phyloP scores from a whole-genome alignment of 257 asterid genomes.

The Nicotiana knightiana region DNA sequence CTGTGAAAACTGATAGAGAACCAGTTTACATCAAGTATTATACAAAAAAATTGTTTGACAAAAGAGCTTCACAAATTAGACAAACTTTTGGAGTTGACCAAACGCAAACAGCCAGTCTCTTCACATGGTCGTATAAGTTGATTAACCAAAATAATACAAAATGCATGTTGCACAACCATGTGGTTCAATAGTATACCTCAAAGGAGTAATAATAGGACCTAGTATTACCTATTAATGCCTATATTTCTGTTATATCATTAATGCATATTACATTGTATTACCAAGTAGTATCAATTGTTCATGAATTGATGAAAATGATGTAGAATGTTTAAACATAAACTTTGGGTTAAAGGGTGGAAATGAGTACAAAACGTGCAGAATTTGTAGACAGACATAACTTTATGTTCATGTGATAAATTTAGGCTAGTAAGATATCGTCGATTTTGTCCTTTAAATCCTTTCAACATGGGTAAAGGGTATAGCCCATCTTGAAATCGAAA shows the following conservation, averaged over 20 bases:
- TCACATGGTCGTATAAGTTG: background rate
- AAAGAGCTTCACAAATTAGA: background rate
- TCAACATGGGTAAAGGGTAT: too few relatives aligned
- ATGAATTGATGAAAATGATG: background rate
- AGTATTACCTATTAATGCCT: background rate
- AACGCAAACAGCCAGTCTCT: background rate
- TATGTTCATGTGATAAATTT: background rate
- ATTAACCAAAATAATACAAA: background rate
- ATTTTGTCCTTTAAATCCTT: too few relatives aligned
- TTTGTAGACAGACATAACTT: background rate
- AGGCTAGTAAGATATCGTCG: too few relatives aligned
- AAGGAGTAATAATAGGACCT: background rate
- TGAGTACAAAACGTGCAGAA: background rate
- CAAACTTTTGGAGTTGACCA: background rate
- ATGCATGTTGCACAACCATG: slow-evolving; percentile 3
- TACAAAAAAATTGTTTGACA: background rate
- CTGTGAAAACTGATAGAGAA: too few relatives aligned
- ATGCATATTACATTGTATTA: background rate
- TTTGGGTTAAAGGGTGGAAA: background rate
- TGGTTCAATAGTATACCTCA: background rate
- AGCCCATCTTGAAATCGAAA: too few relatives aligned
- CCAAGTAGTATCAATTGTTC: background rate
- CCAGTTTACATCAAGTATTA: too few relatives aligned
- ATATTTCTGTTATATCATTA: background rate
- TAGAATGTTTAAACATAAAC: background rate